phyloP scores from a whole-genome alignment of 2,329 filamentous ascomycete species.

The Dothistroma septosporum region DNA sequence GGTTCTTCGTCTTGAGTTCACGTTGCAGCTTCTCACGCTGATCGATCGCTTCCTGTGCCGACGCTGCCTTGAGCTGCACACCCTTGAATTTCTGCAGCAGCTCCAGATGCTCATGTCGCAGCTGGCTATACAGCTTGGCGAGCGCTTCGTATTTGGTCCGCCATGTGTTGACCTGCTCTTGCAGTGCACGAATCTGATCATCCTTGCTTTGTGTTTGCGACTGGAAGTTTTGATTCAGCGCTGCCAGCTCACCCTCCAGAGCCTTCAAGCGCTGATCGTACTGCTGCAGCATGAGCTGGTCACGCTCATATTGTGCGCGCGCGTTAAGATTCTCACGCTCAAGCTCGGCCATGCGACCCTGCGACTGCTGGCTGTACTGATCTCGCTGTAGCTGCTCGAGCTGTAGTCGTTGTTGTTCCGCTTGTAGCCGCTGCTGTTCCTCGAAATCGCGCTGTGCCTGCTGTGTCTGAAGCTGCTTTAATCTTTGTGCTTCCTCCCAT shows the following conservation, averaged over 20 bases:
- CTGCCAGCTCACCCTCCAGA: conserved; percentile 77
- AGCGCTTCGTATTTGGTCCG: conserved; percentile 93
- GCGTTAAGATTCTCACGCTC: conserved; percentile 94
- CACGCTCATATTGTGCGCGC: conserved; percentile 90
- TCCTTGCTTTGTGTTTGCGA: conserved; percentile 87
- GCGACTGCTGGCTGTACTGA: conserved; percentile 88
- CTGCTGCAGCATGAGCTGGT: conserved; percentile 94
- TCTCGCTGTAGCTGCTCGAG: conserved; percentile 86
- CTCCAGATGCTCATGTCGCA: conserved; percentile 91
- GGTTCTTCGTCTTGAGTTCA: conserved; percentile 98
- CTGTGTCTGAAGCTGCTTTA: conserved; percentile 76
- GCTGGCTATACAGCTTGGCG: conserved; percentile 93
- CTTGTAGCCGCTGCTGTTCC: conserved; percentile 81
- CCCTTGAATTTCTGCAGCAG: conserved; percentile 93
- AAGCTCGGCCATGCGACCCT: conserved; percentile 90
- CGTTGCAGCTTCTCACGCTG: conserved; percentile 90
- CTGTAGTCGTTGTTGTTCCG: conserved; percentile 84
- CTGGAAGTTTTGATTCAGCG: conserved; percentile 76
- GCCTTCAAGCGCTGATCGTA: conserved; percentile 92
- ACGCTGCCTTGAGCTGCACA: conserved; percentile 92
- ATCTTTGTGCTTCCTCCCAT: conserved; percentile 73
- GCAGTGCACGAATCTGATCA: conserved; percentile 85
- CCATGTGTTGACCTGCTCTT: conserved; percentile 98
- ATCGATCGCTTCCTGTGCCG: conserved; percentile 94
- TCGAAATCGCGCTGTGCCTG: conserved; percentile 94